phyloP scores from a whole-genome alignment of 2,329 filamentous ascomycete species.

The Fusarium kyushuense region DNA sequence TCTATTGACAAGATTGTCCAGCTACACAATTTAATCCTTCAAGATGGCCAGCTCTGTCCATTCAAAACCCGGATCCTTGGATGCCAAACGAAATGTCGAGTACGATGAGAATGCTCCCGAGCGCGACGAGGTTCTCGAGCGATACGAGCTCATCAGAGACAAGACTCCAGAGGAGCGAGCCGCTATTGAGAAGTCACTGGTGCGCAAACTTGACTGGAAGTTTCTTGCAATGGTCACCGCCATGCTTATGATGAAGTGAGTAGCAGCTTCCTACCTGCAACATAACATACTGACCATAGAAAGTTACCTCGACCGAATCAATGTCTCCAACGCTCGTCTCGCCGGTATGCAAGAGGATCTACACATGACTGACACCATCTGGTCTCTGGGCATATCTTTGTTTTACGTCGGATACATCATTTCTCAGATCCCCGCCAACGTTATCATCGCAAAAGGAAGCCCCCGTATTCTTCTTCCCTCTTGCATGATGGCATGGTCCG shows the following conservation, averaged over 20 bases:
- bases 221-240: slow-evolving; percentile 47
- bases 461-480: slow-evolving; percentile 53
- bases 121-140: slow-evolving; percentile 21
- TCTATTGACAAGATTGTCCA: too few species aligned
- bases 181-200: slow-evolving; percentile 44
- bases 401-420: slow-evolving; percentile 62
- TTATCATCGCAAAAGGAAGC: slow-evolving; percentile 57
- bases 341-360: slow-evolving; percentile 55
- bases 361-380: slow-evolving; percentile 51
- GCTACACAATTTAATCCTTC: not conserved
- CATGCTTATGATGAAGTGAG: slow-evolving; percentile 50
- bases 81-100: slow-evolving; percentile 21
- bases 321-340: slow-evolving; percentile 60
- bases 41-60: slow-evolving; percentile 18
- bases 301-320: slow-evolving; percentile 64
- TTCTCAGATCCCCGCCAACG: slow-evolving; percentile 60
- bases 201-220: slow-evolving; percentile 48
- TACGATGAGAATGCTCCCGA: slow-evolving; percentile 20
- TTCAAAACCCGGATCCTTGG: slow-evolving; percentile 16
- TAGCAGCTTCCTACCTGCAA: rapidly evolving
- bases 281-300: not conserved
- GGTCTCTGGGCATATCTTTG: slow-evolving; percentile 56
- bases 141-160: slow-evolving; percentile 20
- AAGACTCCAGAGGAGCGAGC: slow-evolving; percentile 23
- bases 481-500: slow-evolving; percentile 58